phyloP scores from a whole-genome alignment of 306 rosid genomes.

The Vachellia collinsii region DNA sequence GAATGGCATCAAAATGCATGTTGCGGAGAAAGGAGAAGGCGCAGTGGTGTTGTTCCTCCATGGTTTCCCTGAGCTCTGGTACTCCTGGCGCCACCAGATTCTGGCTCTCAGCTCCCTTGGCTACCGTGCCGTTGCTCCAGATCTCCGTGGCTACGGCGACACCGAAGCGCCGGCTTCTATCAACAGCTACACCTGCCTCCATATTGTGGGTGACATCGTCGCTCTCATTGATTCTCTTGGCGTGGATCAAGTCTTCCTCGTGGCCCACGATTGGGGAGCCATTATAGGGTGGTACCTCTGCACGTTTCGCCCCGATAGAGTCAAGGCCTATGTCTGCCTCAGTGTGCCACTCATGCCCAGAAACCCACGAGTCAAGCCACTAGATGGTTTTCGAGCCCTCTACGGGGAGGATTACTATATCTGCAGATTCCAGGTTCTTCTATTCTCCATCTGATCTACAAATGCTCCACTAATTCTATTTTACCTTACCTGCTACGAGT shows the following conservation, averaged over 20 bases:
- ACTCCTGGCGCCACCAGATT: not conserved
- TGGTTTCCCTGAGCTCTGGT: not conserved
- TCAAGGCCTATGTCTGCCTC: constrained; percentile 5
- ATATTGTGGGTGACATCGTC: not conserved
- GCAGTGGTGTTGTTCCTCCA: not conserved
- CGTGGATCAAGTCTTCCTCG: not conserved
- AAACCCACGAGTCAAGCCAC: not conserved
- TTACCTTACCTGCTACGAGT: not conserved
- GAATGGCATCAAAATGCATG: not conserved
- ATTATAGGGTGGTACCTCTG: not conserved
- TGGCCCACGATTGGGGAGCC: not conserved
- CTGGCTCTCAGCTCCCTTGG: not conserved
- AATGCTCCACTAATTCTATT: not conserved
- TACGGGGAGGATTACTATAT: not conserved
- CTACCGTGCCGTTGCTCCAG: constrained; percentile 1
- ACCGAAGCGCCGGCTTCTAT: not conserved
- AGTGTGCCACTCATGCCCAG: not conserved
- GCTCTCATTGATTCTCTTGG: not conserved
- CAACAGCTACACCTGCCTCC: not conserved
- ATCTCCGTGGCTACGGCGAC: not conserved
- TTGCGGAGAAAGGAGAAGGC: constrained; percentile 1
- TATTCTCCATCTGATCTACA: not conserved
- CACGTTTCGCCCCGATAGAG: not conserved
- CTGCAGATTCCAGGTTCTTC: not conserved
- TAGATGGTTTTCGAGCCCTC: not conserved